Evolutionary conservation across 2,329 filamentous ascomycete genomes (phyloP).

Genomic region (Phialophora tarda): DNA sequence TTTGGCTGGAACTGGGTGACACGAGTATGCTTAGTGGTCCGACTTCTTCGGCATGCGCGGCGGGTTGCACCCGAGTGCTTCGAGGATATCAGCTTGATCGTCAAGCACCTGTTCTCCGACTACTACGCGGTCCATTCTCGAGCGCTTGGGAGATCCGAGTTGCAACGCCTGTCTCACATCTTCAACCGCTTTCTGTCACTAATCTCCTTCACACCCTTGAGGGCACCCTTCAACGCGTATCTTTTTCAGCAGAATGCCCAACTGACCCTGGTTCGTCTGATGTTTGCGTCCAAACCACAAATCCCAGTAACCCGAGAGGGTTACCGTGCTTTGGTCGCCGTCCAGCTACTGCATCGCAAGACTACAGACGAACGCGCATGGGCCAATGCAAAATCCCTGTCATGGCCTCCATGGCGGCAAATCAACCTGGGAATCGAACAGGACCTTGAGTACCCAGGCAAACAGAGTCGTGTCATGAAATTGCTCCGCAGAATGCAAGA

Average conservation of each 20-base stretch:
- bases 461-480: slow-evolving; percentile 62
- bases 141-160: slow-evolving; percentile 15
- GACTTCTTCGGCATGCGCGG: slow-evolving; percentile 59
- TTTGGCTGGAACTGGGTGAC: slow-evolving; percentile 26
- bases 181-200: slow-evolving; percentile 58
- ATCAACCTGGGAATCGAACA: slow-evolving; percentile 65
- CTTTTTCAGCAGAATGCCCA: slow-evolving; percentile 62
- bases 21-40: slow-evolving; percentile 47
- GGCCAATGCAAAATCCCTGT: slow-evolving; percentile 63
- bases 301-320: slow-evolving; percentile 63
- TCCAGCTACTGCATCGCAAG: slow-evolving; percentile 65
- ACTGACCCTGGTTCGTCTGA: slow-evolving; percentile 61
- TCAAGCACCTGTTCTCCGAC: slow-evolving; percentile 27
- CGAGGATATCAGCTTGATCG: slow-evolving; percentile 48
- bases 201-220: slow-evolving; percentile 55
- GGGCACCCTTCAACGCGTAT: slow-evolving; percentile 56
- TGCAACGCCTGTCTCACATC: slow-evolving; percentile 27
- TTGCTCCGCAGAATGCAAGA: slow-evolving; percentile 63
- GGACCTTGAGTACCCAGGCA: slow-evolving; percentile 61
- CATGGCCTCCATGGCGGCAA: slow-evolving; percentile 71
- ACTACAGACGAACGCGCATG: slow-evolving; percentile 62
- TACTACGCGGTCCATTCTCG: slow-evolving; percentile 15
- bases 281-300: slow-evolving; percentile 61
- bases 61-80: slow-evolving; percentile 56
- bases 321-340: slow-evolving; percentile 60